Base-by-base conservation (phyloP, 208 protist species). In the Naegleria fowleri region DNA sequence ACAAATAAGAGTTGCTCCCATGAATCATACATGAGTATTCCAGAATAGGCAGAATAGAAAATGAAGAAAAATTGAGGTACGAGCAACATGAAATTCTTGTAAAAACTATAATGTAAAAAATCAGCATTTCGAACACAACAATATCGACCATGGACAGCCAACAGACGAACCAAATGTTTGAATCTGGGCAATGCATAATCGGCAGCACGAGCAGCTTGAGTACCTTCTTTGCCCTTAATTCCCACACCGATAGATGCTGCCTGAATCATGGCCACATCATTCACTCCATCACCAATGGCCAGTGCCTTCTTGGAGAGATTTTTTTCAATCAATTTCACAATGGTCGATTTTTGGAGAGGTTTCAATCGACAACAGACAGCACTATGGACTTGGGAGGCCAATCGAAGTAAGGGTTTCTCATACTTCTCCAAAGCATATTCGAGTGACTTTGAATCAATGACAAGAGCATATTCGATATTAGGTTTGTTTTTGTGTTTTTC, bases 171-270 rank as follows among this genome's bases (percentile, higher is more conserved):
- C n/a, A 99, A 94, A 91, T 98, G 96, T 92, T 96, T 96, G 91
- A 99, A 99, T 79, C 96, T 95, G 9, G 96, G 96, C 25, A 99
- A 97, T 15, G 97, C 95, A 93, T 97, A 99, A 91, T 99, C 98
- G 3, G 96, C 95, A 6, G 96, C 95, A 0, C 97, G 93, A 86
- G 96, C 97, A 0, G 98, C 98, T 93, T 99, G 97, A 76, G 94
- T 96, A 22, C 98, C 98, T 89, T 99, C 97, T 59, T 97, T 93
- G 22, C 98, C 97, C 91, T 97, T 96, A 48, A 99, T 98, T 41
- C 98, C 98, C 22, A 99, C 93, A 39, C 98, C 98, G 39, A 99
- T 95, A 29, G 97, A 93, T 48, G 96, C 96, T 36, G 95, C 94
- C 90, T 97, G 96, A 86, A 98, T 98, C 97, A 98, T 98, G 16